Evolutionary conservation across 352 stramenopile species (phyloP).

Genomic region (Phytophthora pisi): DNA sequence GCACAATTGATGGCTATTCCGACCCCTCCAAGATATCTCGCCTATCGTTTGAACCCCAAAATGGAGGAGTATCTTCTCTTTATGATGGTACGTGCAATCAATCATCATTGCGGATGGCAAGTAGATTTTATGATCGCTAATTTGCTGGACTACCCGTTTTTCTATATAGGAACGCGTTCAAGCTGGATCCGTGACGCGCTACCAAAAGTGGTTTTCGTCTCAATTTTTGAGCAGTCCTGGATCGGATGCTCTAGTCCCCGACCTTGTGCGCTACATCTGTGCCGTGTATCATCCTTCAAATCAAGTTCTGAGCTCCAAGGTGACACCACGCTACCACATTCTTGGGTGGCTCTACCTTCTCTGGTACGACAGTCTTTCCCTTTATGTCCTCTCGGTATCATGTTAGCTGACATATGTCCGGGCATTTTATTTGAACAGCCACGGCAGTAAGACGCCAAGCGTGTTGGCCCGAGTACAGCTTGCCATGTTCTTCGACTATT

Average conservation of each 20-base stretch:
- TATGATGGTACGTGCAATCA: conserved; percentile 71
- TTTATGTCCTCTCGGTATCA: background rate
- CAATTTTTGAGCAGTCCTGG: conserved; percentile 74
- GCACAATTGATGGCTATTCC: conserved; percentile 74
- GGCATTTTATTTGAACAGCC: conserved; percentile 18
- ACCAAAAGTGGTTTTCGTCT: conserved; percentile 89
- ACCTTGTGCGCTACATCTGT: conserved; percentile 85
- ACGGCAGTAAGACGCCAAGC: conserved; percentile 71
- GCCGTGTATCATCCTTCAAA: conserved; percentile 86
- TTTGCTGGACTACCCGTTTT: background rate
- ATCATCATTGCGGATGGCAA: background rate
- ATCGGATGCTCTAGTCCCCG: conserved; percentile 76
- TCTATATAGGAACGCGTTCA: conserved; percentile 70
- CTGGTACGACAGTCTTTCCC: conserved; percentile 48
- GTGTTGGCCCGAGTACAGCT: conserved; percentile 78
- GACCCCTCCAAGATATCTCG: conserved; percentile 78
- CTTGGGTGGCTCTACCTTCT: conserved; percentile 87
- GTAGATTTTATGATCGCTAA: background rate
- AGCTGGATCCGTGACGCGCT: conserved; percentile 73
- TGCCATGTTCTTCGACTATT: conserved; percentile 89
- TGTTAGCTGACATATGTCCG: conserved; percentile 6
- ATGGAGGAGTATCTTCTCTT: conserved; percentile 89
- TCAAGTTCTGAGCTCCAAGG: conserved; percentile 81
- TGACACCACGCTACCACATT: conserved; percentile 87
- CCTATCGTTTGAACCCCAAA: conserved; percentile 81